Percentiles rank a stretch among this genome's conserved stretches.
Evolutionary conservation across 768 basidiomycete species (phyloP).

Genomic region (Asterophora parasitica): DNA sequence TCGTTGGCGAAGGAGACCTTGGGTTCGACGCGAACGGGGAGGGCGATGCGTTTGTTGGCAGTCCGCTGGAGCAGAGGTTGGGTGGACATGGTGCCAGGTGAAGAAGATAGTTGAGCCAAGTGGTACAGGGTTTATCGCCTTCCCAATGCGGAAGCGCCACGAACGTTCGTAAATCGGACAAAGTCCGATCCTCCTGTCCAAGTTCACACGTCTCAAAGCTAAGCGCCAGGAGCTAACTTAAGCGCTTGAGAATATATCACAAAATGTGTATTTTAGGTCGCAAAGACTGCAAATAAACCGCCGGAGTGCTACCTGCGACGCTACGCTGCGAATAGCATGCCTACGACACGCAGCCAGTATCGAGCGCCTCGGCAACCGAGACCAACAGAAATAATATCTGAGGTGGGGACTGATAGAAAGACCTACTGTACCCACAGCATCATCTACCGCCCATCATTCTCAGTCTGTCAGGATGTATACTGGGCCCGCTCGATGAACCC

Average conservation of each 20-base stretch:
- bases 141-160: conserved; percentile 7
- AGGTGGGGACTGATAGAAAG: not conserved
- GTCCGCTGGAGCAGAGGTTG: conserved; percentile 97
- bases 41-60: conserved; percentile 90
- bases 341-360: too few relatives aligned
- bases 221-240: too few relatives aligned
- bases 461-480: conserved; percentile 81
- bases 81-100: conserved; percentile 70
- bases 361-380: too few relatives aligned
- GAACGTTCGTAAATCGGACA: conserved; percentile 1
- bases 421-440: conserved; percentile 5
- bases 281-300: too few relatives aligned
- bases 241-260: too few relatives aligned
- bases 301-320: too few relatives aligned
- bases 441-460: conserved; percentile 62
- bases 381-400: not conserved
- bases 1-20: conserved; percentile 96
- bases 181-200: too few relatives aligned
- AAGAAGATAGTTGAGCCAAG: not conserved
- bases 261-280: too few relatives aligned
- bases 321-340: too few relatives aligned
- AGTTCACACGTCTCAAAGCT: too few relatives aligned
- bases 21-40: conserved; percentile 91
- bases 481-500: conserved; percentile 40
- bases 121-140: not conserved